Evolutionary conservation across 2,329 filamentous ascomycete genomes (phyloP).

Genomic region (Pseudopithomyces maydicus): DNA sequence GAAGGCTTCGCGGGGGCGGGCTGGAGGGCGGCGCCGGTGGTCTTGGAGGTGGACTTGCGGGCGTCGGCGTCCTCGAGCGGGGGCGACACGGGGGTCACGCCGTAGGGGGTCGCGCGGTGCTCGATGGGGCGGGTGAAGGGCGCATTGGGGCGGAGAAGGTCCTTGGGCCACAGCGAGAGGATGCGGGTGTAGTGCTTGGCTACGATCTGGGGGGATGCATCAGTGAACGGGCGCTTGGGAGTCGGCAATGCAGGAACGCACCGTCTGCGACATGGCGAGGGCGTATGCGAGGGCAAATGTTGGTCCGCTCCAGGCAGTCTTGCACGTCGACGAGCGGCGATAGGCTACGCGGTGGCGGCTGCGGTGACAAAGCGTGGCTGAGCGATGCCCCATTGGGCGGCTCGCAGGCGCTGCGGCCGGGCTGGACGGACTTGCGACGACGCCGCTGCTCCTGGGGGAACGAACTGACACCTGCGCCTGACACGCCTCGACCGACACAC

Average conservation of each 20-base stretch:
- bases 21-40: constrained; percentile 7
- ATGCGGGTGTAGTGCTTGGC: constrained; percentile 57
- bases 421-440: not conserved
- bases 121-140: constrained; percentile 52
- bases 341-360: not conserved
- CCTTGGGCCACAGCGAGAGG: constrained; percentile 55
- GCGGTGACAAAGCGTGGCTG: constrained; percentile 8
- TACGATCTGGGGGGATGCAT: constrained; percentile 31
- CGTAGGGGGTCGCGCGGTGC: constrained; percentile 41
- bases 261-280: constrained; percentile 1
- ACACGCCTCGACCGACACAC: not conserved
- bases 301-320: too few relatives aligned
- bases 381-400: not conserved
- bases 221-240: not conserved
- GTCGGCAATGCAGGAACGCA: not conserved
- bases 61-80: constrained; percentile 13
- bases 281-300: not conserved
- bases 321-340: constrained; percentile 2
- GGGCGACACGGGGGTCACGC: constrained; percentile 31
- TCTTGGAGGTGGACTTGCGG: not conserved
- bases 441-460: not conserved
- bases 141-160: constrained; percentile 55
- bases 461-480: constrained; percentile 9
- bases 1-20: constrained; percentile 13
- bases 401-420: not conserved